Base-by-base conservation (phyloP, 2,329 filamentous ascomycete species). In the Colletotrichum sp. region DNA sequence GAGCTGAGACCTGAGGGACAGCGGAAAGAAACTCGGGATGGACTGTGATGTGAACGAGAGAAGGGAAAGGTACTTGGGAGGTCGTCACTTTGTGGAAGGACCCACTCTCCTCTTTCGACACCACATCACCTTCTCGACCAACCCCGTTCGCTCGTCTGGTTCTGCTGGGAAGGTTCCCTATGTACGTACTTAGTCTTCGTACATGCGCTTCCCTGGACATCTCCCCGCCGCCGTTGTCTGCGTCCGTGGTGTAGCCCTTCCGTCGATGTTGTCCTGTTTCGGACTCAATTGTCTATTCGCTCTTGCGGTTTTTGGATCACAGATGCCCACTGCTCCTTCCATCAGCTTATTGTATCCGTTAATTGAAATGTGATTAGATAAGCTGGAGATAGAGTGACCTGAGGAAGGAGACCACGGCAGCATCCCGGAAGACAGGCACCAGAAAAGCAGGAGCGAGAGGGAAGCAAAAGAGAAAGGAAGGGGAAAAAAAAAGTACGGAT, bases 61-160 rank as follows among this genome's bases (percentile, higher is more conserved):
- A 36, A 28, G 65, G 39, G 66, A 25, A 48, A 48, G 28, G 67
- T n/a, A 28, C 60, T 32, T 27, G 27, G 55, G n/a, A 36, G 36
- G 52, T 48, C 36, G 62, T 68, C 64, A 48, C 70, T 15, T 56
- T 62, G 28, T 16, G 58, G 28, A 55, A 28, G 39, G 22, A 58
- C 30, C 73, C 73, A 75, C 73, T 73, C 73, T 75, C 73, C 62
- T 72, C 64, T 75, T 73, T 73, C 56, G 62, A 72, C 69, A 68
- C 60, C 34, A 71, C 48, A 48, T 60, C 48, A 48, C 58, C 61
- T 48, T 9, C n/a, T 62, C 25, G 43, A 15, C 66, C 65, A 73
- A 70, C 56, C 30, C 25, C 22, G 36, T 66, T 39, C 60, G 30
- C 28, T 56, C 34, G 27, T 56, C 27, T 30, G 27, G 52, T 36